Evolutionary conservation across 1,284 basidiomycete species (phyloP), one percentile per base, ranked within the genome.

Genomic region (Flammula alnicola): DNA sequence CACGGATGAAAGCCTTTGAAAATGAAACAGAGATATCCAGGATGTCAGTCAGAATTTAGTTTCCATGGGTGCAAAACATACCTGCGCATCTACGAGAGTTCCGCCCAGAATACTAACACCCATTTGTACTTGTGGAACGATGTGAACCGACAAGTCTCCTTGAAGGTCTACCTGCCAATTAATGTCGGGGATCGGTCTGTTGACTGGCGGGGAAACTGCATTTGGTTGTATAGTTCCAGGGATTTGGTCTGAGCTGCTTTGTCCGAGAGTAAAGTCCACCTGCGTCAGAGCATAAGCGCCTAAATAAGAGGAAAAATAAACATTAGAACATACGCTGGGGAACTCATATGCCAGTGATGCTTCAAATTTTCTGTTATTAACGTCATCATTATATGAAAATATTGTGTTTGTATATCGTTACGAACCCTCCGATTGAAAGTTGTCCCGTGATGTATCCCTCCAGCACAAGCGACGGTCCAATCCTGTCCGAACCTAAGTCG

Each of bases 381-480:
- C 9, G 27, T 41, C 20, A 33, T 12, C 27, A 5, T 3, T n/a
- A 26, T 17, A 26, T 27, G 5, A 8, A n/a, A 8, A 19, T 43
- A 7, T 1, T 16, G 23, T 6, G 7, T n/a, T 1, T 16, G 23
- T 6, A 8, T n/a, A 22, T 10, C 7, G 8, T 23, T 14, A 16
- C 41, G 11, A 23, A 43, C 41, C 41, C 41, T 43, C 25, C 26
- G n/a, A 43, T 43, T 8, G 41, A 31, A 3, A 43, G 27, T 10
- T 43, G 41, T 11, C 41, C 41, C 9, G 41, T 39, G 31, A 51
- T 47, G 40, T 57, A 57, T 17, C 55, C 57, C n/a, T 49, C 46
- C 3, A 59, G 31, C 25, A 52, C 43, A 12, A 63, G 53, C 8
- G 52, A 55, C 23, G 61, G 61, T 1, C 61, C 61, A 26, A 63